Base-by-base conservation (phyloP, 202 grass and related monocot genomes). In the Dendrocalamus latiflorus region DNA sequence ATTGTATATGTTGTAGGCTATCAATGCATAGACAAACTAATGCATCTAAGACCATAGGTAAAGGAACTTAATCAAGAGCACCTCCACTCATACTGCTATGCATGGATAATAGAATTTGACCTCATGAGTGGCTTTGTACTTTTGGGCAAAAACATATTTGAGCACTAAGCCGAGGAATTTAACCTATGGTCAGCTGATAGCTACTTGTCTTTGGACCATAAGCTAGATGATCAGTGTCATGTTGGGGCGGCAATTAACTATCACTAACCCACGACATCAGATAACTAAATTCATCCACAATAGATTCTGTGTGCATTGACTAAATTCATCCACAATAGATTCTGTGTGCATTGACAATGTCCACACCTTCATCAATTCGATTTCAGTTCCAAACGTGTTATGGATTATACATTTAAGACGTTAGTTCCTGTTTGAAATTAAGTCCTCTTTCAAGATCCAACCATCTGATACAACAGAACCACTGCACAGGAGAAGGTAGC, bases 91-190 rank as follows among this genome's bases (percentile, higher is more conserved):
- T 54, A 62, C 20, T 49, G 71, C 25, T 54, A 57, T 58, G 8
- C 65, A 34, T 66, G 72, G 48, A 54, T 59, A 78, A 78, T 68
- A 86, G 68, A 79, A 24, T 83, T 86, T 90, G 83, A 86, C 74
- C 74, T 78, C 9, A 73, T 67, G 60, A 74, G 67, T 36, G 39
- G 65, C 18, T 3, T 3, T 44, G 73, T 36, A 51, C 83, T 68
- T 83, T 86, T 20, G 15, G 34, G 22, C 17, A 37, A 50, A 28
- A 60, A 58, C 73, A 37, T 86, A 86, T 61, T 81, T 70, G 21
- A 56, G 41, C 83, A 86, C 67, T 78, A 34, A 53, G 60, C 9
- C 1, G 43, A 74, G 20, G 79, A 90, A 90, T 90, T 86, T 48
- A 66, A 56, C 5, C 47, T 86, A 16, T 30, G 57, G 65, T 85